These are phyloP conservation scores for Bidens hawaiensis DNA, from an alignment of 140 eudicot genomes.

Conservation along the genomic window DNA sequence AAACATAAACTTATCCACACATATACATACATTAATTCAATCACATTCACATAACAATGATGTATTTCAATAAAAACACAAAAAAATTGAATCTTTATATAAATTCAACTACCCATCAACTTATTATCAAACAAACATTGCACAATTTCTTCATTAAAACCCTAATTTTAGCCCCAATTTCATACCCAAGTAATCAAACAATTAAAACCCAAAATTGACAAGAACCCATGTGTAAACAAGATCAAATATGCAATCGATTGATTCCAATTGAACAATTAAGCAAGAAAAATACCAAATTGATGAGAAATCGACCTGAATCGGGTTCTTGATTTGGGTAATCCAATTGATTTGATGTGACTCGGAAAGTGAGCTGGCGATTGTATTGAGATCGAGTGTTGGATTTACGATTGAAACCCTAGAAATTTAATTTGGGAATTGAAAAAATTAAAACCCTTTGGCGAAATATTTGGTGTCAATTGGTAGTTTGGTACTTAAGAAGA, in stretches of 20 bases:
- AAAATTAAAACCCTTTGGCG: conserved; percentile 30
- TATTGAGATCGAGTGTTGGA: conserved; percentile 20
- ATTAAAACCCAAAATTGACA: conserved; percentile 3
- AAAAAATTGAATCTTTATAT: not conserved
- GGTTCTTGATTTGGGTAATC: conserved; percentile 21
- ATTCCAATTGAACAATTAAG: conserved; percentile 14
- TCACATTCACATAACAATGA: too few species aligned
- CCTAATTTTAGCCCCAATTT: too few species aligned
- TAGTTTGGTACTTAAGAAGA: conserved; percentile 23
- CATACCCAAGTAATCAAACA: too few species aligned
- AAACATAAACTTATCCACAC: too few species aligned
- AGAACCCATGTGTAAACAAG: conserved; percentile 3
- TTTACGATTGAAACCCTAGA: conserved; percentile 33
- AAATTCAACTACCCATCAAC: not conserved
- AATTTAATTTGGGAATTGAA: conserved; percentile 29
- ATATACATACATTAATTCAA: too few species aligned
- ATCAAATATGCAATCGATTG: not conserved
- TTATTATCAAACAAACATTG: too few species aligned
- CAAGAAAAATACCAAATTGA: conserved; percentile 15
- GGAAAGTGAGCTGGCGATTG: not conserved
- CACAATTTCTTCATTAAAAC: too few species aligned
- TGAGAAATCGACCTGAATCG: conserved; percentile 34
- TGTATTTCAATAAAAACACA: too few species aligned
- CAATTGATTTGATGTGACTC: conserved; percentile 8
- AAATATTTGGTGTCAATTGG: not conserved